A percentile compares a stretch with the other conserved stretches of the same genome.
phyloP scores from a whole-genome alignment of 108 stramenopile genomes.

The Nitzschia inconspicua region DNA sequence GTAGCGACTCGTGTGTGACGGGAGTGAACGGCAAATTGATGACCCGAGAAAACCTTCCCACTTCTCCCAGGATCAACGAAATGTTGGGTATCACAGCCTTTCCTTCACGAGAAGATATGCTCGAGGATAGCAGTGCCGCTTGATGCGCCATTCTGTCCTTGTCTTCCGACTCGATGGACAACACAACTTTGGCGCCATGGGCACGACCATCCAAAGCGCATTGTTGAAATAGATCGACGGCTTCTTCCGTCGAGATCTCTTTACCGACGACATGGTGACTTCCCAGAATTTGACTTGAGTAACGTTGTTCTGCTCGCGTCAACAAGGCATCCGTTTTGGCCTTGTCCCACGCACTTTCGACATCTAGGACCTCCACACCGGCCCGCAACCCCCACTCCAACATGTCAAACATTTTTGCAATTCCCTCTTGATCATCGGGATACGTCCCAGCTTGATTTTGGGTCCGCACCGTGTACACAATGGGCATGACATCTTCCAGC shows the following conservation, averaged over 20 bases:
- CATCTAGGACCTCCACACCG: slow-evolving; percentile 94
- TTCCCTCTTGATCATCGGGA: slow-evolving; percentile 83
- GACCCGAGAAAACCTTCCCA: slow-evolving; percentile 88
- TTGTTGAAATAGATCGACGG: slow-evolving; percentile 74
- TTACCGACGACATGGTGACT: slow-evolving; percentile 91
- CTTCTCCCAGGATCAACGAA: slow-evolving; percentile 83
- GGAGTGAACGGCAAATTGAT: slow-evolving; percentile 92
- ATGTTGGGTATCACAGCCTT: slow-evolving; percentile 85
- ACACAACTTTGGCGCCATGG: slow-evolving; percentile 89
- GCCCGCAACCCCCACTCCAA: slow-evolving; percentile 84
- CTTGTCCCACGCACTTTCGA: slow-evolving; percentile 91
- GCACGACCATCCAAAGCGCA: slow-evolving; percentile 86
- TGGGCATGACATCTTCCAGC: slow-evolving; percentile 84
- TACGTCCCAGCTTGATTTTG: slow-evolving; percentile 92
- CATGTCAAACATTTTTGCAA: slow-evolving; percentile 77
- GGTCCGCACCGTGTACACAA: slow-evolving; percentile 94
- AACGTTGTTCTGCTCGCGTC: slow-evolving; percentile 50
- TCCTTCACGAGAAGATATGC: slow-evolving; percentile 40
- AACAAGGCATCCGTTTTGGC: slow-evolving; percentile 53
- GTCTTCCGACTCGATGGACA: slow-evolving; percentile 71
- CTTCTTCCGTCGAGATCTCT: slow-evolving; percentile 65
- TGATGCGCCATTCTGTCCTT: slow-evolving; percentile 79
- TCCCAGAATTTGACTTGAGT: slow-evolving; percentile 85
- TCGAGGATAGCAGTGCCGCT: slow-evolving; percentile 51
- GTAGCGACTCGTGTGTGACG: slow-evolving; percentile 91